Conservation (phyloP, 371 early-diverging fungal species). For the Rhizomucor pusillus region DNA sequence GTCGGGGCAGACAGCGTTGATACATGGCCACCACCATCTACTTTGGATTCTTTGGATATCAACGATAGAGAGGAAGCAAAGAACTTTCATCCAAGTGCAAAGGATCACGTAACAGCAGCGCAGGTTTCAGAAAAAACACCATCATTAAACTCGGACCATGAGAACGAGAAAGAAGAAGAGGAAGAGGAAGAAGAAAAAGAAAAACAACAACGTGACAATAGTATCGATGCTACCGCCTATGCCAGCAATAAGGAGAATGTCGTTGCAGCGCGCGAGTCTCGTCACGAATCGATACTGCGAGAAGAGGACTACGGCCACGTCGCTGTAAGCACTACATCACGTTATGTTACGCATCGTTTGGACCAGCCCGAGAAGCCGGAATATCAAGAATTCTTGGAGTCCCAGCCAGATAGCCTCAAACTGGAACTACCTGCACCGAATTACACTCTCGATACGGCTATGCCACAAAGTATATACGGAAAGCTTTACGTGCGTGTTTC, state of each 20-base stretch:
- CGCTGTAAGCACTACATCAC: not conserved
- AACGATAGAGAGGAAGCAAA: not conserved
- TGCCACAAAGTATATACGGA: constrained; percentile 10
- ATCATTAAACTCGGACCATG: too few relatives aligned
- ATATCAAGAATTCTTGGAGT: constrained; percentile 6
- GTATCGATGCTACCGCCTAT: not conserved
- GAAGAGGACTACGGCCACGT: constrained; percentile 4
- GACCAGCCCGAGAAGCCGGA: not conserved
- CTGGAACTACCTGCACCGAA: constrained; percentile 1
- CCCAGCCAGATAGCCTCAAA: not conserved
- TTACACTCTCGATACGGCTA: not conserved
- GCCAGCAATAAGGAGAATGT: not conserved
- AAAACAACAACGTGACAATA: too few relatives aligned
- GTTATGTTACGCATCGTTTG: constrained; percentile 5
- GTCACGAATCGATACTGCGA: too few relatives aligned
- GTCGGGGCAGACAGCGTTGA: constrained; percentile 19
- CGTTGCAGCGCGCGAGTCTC: not conserved
- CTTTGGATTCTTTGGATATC: too few relatives aligned
- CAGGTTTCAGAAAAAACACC: too few relatives aligned
- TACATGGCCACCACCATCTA: constrained; percentile 15
- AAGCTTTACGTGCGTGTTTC: constrained; percentile 43
- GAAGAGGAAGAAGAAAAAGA: not conserved
- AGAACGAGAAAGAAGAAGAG: too few relatives aligned
- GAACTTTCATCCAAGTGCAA: too few relatives aligned
- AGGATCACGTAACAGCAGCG: not conserved